Evolutionary conservation across 2,329 filamentous ascomycete species (phyloP), one percentile per base, ranked within the genome.

Genomic region (Monilinia polystroma): DNA sequence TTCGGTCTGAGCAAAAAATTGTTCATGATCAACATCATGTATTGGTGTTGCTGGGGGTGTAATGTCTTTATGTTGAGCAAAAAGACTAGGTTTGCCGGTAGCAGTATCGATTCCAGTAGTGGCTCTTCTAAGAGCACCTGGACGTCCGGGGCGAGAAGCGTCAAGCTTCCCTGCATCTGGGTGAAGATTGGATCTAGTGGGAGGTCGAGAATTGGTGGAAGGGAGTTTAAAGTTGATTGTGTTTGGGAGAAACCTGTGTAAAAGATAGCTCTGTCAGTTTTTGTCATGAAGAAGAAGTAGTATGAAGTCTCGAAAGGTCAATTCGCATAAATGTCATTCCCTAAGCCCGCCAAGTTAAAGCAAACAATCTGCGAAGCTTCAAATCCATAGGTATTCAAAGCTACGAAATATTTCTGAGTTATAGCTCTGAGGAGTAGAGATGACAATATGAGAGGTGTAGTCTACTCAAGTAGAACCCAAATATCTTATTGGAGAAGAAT

Each of bases 221-320:
- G 86, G 85, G 66, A 91, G 83, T 72, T 89, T 88, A 78, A 98
- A 98, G 78, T 96, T 89, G 75, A 97, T 84, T 52, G 94, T 98
- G 78, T 96, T 93, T 45, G 94, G 94, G 47, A 97, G 85, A 77
- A 97, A 97, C 67, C 93, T 97, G 76, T 97, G 76, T 14, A 26
- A 10, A 38, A 38, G 29, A 41, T 10, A 18, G 26, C 20, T 4
- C 29, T 32, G 45, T 51, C 20, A 58, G 54, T 20, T 29, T 54
- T 32, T 63, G 32, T 49, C 43, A 47, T 58, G 43, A n/a, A 60
- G 26, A 54, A 64, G 7, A 35, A 43, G 66, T 54, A 23, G 62
- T 2, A 23, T 10, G 7, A 43, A 26, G 23, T 26, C 3, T n/a
- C 35, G n/a, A 43, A n/a, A 14, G 23, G 12, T 23, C 26, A 16